phyloP scores from a whole-genome alignment of 805 yeast species.

The Kodamaea nitidulidarum region DNA sequence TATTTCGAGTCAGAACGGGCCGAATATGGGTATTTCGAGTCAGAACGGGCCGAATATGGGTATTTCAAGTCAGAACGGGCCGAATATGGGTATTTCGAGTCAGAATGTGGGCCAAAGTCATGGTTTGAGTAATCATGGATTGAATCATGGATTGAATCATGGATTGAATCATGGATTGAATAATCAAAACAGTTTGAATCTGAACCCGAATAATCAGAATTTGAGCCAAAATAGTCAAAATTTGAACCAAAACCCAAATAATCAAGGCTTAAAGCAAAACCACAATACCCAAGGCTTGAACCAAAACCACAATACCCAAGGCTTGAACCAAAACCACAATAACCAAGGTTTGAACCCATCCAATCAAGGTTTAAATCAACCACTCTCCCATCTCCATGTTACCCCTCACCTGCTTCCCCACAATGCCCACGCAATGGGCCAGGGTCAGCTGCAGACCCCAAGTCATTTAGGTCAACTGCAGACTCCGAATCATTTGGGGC shows the following conservation, averaged over 20 bases:
- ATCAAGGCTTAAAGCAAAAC: conserved; percentile 10
- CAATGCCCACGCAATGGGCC: neutral
- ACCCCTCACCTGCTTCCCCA: neutral
- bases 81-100: too few relatives aligned
- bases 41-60: too few relatives aligned
- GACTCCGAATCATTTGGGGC: too few relatives aligned
- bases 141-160: too few relatives aligned
- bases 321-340: conserved; percentile 5
- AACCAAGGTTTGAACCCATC: conserved; percentile 8
- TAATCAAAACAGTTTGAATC: conserved; percentile 11
- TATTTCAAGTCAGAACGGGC: too few relatives aligned
- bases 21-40: too few relatives aligned
- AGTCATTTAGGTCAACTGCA: too few relatives aligned
- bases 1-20: too few relatives aligned
- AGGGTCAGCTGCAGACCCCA: too few relatives aligned
- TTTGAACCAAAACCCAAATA: conserved; percentile 12
- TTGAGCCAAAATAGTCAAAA: conserved; percentile 9
- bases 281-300: conserved; percentile 10
- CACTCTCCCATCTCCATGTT: neutral
- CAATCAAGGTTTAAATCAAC: neutral
- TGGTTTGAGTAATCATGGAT: too few relatives aligned
- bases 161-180: too few relatives aligned
- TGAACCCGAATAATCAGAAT: conserved; percentile 14
- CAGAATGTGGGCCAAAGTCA: too few relatives aligned
- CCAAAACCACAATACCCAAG: conserved; percentile 5